Evolutionary conservation across 352 stramenopile species (phyloP).

Genomic region (Phytophthora multivora): DNA sequence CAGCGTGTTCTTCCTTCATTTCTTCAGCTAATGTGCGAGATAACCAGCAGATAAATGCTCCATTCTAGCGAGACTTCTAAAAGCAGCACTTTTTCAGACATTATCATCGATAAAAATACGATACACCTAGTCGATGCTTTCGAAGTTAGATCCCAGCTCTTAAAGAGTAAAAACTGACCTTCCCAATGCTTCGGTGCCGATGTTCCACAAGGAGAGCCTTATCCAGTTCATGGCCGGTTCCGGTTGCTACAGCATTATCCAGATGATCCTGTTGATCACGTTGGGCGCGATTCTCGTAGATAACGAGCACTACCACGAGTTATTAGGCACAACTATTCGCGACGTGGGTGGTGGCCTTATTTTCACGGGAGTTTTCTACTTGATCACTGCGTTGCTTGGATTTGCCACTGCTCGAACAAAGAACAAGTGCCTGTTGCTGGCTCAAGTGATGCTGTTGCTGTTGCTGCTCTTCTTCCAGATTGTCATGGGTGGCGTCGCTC

Average conservation of each 20-base stretch:
- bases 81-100: constrained; percentile 2
- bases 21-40: not conserved
- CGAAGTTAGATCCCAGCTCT: too few species aligned
- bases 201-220: constrained; percentile 72
- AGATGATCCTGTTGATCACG: constrained; percentile 58
- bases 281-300: constrained; percentile 53
- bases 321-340: constrained; percentile 55
- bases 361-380: constrained; percentile 66
- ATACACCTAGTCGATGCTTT: too few species aligned
- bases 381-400: constrained; percentile 47
- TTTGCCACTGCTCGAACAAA: constrained; percentile 61
- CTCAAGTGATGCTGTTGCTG: constrained; percentile 53
- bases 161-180: not conserved
- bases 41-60: not conserved
- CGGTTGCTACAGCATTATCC: constrained; percentile 66
- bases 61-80: constrained; percentile 9
- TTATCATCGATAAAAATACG: constrained; percentile 32
- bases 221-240: constrained; percentile 63
- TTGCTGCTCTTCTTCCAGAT: constrained; percentile 61
- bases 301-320: constrained; percentile 67
- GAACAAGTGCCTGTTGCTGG: constrained; percentile 80
- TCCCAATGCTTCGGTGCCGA: constrained; percentile 11
- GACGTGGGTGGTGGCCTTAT: constrained; percentile 70
- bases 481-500: constrained; percentile 62
- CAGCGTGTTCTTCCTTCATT: constrained; percentile 16